Evolutionary conservation across 257 asterid genomes (phyloP).

Genomic region (Solanum rostratum): DNA sequence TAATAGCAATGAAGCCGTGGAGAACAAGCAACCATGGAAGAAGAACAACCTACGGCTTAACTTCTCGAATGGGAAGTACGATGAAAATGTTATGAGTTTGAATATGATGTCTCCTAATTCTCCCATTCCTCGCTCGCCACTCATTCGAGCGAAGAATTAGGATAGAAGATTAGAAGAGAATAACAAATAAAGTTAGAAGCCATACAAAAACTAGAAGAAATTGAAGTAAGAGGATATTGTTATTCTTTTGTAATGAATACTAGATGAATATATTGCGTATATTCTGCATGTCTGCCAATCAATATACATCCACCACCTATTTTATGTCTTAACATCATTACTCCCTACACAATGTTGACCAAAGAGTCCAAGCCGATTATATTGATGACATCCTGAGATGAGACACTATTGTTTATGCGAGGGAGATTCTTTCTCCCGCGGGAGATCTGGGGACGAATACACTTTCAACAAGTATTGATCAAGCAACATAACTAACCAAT

Average conservation of each 20-base stretch:
- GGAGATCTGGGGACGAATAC: too few relatives aligned
- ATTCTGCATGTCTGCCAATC: too few relatives aligned
- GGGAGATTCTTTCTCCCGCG: too few relatives aligned
- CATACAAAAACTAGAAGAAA: too few relatives aligned
- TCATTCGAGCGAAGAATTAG: conserved; percentile 15
- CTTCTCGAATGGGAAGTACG: conserved; percentile 10
- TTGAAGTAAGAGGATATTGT: neutral
- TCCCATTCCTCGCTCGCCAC: conserved; percentile 33
- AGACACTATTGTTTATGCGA: too few relatives aligned
- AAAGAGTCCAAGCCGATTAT: too few relatives aligned
- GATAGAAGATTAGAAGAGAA: neutral
- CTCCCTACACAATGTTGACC: too few relatives aligned
- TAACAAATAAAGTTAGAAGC: too few relatives aligned
- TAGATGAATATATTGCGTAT: too few relatives aligned
- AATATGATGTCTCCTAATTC: conserved; percentile 27
- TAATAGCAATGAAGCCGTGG: neutral
- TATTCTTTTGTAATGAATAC: neutral
- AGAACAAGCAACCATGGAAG: conserved; percentile 8
- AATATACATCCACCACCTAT: too few relatives aligned
- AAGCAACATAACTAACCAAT: neutral
- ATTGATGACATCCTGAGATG: too few relatives aligned
- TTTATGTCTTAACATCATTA: too few relatives aligned
- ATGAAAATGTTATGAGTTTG: conserved; percentile 12
- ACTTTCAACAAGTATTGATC: neutral
- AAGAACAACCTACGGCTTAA: conserved; percentile 25